phyloP scores from a whole-genome alignment of 495 filamentous ascomycete species.

The Lichenothelia convexa region DNA sequence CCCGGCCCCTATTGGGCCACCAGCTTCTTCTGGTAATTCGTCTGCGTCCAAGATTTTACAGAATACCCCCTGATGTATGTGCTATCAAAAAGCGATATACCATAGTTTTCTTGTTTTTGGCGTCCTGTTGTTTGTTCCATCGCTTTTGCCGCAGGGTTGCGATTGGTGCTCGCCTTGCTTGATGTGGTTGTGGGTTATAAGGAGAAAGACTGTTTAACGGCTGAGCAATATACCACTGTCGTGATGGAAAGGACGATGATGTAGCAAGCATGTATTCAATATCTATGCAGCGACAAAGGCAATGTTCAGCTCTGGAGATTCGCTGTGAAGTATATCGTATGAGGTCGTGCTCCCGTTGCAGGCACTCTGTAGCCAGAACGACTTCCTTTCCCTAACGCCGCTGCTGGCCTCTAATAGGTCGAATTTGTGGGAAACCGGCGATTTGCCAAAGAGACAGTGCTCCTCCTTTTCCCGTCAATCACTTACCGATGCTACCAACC shows the following conservation, averaged over 20 bases:
- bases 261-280: too few species aligned
- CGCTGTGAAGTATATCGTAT: too few species aligned
- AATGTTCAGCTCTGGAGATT: too few species aligned
- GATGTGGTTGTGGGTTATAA: not conserved
- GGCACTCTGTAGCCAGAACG: not conserved
- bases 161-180: not conserved
- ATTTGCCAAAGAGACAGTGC: too few species aligned
- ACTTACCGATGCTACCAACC: too few species aligned
- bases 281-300: too few species aligned
- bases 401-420: not conserved
- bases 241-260: too few species aligned
- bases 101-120: constrained; percentile 5
- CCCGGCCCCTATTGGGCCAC: constrained; percentile 26
- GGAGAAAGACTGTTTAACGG: too few species aligned
- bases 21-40: not conserved
- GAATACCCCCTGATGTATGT: constrained; percentile 3
- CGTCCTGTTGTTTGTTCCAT: constrained; percentile 1
- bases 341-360: not conserved
- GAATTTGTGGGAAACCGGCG: too few species aligned
- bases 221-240: too few species aligned
- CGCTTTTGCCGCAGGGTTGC: not conserved
- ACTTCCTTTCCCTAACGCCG: not conserved
- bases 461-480: too few species aligned
- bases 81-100: constrained; percentile 9
- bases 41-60: not conserved